Evolutionary conservation across 2,329 filamentous ascomycete genomes (phyloP), one percentile per base, ranked within the genome.

Genomic region (Mycogone perniciosa): DNA sequence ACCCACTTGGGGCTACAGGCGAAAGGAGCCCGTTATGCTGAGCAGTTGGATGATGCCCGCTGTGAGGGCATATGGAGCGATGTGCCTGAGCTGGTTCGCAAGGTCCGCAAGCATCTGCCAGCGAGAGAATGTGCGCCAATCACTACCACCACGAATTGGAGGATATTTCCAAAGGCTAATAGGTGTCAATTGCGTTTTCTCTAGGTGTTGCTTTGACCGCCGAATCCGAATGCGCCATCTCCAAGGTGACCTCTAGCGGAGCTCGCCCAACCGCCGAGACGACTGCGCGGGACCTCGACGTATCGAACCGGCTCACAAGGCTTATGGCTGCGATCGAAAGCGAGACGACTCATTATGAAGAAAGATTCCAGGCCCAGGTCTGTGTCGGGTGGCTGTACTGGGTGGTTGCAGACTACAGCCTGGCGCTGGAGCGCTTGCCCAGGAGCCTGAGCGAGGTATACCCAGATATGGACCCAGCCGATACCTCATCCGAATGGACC

Each of bases 31-130:
- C 82, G 85, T 66, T 97, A 97, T 70, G 79, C 96, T 59, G 78
- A 81, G 65, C 82, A 84, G 69, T 81, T 99, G 64, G 89, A 97
- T 67, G 80, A 85, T 60, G 90, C 89, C 58, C 86, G 93, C 63
- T 95, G 89, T 69, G 84, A 92, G 62, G 90, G 87, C 47, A 85
- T 84, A 67, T 99, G 93, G 93, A 77, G 83, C 59, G 82, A 88
- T 31, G 80, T 97, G 31, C 88, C 89, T 29, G 92, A 97, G 72
- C 79, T 95, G 56, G 85, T 93, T 62, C 84, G 92, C 67, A 99
- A 99, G 71, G 80, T 97, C 63, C 87, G 86, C 64, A 97, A 99
- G 70, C 92, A 99, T 78, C 88, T 90, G 60, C 86, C 90, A 38
- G 81, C 88, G 54, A 82, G 88, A 68, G 81, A 81, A 70, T 96